Evolutionary conservation across 2,329 filamentous ascomycete genomes (phyloP), one percentile per base, ranked within the genome.

Genomic region (Cytospora mali): DNA sequence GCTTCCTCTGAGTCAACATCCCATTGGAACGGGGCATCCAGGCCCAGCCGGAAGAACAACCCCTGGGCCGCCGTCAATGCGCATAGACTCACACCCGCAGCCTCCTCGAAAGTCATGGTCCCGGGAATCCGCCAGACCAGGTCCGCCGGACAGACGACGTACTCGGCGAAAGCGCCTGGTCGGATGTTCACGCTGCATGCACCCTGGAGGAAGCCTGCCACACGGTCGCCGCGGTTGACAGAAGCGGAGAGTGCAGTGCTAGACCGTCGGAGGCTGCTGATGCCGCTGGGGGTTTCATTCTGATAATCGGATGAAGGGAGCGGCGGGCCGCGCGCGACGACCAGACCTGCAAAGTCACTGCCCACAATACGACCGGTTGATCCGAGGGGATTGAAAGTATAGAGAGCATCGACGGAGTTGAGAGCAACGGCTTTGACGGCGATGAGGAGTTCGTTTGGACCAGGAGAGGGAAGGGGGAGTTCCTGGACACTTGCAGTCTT

Each of bases 161-260:
- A 79, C 58, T 81, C 77, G 1, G 79, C 74, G 66, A 81, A 82
- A 0, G 78, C 78, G 7, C 79, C 80, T 0, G 78, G 76, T 0
- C 76, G 73, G 5, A 76, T 71, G 56, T 80, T 80, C 7, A 71
- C 68, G 14, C 74, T 76, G 59, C 74, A 76, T 1, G 77, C 78
- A 18, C 77, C 79, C 62, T 80, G 78, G 0, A 79, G 68, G 46
- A 80, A 80, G 0, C 77, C 77, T 1, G 77, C 71, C 0, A 80
- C 76, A 4, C 72, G 69, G 2, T 70, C 50, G 5, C 76, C 77
- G 3, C 61, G 10, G 42, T 70, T 68, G 6, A 58, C 71, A 68
- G 2, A 48, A 31, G 4, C 14, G 7, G 62, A 27, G 18, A 58
- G 7, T 5, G 58, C 29, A 23, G 62, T 64, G 62, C 53, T 58